These are phyloP conservation scores for Urochloa ruziziensis DNA, from an alignment of 176 grass and related monocot species.

Conservation along the genomic window DNA sequence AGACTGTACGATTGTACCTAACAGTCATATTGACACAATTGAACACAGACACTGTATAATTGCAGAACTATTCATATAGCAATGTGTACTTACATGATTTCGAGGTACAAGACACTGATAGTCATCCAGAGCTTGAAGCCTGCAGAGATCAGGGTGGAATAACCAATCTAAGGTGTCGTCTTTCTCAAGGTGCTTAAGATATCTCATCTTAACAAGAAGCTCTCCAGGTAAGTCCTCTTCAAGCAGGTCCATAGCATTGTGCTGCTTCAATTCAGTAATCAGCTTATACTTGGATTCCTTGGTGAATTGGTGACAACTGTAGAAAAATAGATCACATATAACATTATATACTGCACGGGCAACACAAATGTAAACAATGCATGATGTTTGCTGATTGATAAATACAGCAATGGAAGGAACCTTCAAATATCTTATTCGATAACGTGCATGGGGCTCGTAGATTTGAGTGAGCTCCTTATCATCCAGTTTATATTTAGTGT, in stretches of 20 bases:
- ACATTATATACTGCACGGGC: background rate
- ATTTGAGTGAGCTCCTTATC: background rate
- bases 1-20: background rate
- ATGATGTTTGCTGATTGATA: background rate
- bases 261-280: background rate
- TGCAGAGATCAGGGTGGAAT: background rate
- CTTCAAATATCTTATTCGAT: conserved; percentile 5
- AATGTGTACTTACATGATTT: no score
- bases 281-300: background rate
- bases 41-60: background rate
- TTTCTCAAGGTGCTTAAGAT: background rate
- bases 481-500: background rate
- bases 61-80: background rate
- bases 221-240: background rate
- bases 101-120: background rate
- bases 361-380: background rate
- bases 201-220: background rate
- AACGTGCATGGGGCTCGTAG: background rate
- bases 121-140: background rate
- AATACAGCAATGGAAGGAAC: background rate
- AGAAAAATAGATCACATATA: background rate
- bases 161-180: background rate
- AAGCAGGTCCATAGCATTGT: background rate
- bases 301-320: background rate
- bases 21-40: background rate